Conservation (phyloP, 495 filamentous ascomycete species). For the Pseudomonodictys pantanalensis region DNA sequence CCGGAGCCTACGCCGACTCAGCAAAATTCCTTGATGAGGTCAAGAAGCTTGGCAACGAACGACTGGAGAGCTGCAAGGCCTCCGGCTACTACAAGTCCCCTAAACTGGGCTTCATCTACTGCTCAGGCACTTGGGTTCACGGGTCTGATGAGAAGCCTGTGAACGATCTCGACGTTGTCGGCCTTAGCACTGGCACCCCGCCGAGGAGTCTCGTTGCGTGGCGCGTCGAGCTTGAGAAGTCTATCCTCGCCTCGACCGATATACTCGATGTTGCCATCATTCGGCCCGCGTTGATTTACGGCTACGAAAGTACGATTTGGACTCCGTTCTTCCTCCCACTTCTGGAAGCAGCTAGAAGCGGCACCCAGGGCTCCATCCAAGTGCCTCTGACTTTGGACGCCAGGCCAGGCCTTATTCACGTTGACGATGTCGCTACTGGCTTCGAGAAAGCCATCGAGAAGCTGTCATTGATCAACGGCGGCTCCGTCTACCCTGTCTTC, state of each 20-base stretch:
- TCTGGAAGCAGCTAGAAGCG: not conserved
- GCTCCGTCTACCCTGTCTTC: constrained; percentile 46
- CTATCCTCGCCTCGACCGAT: not conserved
- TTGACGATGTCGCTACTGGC: constrained; percentile 29
- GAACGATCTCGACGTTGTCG: not conserved
- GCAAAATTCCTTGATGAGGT: not conserved
- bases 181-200: not conserved
- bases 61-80: not conserved
- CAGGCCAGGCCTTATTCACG: not conserved
- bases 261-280: not conserved
- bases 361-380: not conserved
- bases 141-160: not conserved
- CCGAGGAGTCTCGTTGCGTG: not conserved
- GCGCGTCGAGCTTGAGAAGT: not conserved
- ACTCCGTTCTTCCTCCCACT: not conserved
- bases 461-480: constrained; percentile 34
- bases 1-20: not conserved
- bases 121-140: not conserved
- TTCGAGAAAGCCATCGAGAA: constrained; percentile 42
- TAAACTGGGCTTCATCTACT: not conserved
- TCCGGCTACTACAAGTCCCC: not conserved
- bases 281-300: not conserved
- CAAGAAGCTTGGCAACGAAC: not conserved
- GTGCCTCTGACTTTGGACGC: not conserved
- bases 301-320: not conserved